Percentiles rank a stretch among this genome's conserved stretches.
These are phyloP conservation scores for Sutorius eximius DNA, from an alignment of 1,284 basidiomycete genomes.

Conservation along the genomic window DNA sequence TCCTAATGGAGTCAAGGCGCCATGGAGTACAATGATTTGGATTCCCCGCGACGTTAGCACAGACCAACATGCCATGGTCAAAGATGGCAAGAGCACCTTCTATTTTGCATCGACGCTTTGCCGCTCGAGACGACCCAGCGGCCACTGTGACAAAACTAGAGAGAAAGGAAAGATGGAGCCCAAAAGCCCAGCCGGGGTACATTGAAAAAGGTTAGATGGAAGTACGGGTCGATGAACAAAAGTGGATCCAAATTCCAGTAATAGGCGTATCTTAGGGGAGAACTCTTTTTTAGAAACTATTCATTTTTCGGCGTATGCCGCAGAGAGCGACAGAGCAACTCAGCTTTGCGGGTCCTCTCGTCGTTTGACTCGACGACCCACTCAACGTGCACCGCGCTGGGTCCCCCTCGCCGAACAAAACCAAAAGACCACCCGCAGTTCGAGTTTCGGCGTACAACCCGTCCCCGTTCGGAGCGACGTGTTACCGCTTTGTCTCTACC, in stretches of 20 bases:
- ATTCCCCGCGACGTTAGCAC: not conserved
- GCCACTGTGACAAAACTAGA: not conserved
- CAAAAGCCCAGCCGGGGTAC: no score
- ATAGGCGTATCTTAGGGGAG: not conserved
- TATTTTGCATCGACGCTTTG: not conserved
- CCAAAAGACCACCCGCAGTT: not conserved
- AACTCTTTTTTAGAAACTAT: not conserved
- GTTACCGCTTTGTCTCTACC: slow-evolving; percentile 7
- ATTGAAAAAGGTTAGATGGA: not conserved
- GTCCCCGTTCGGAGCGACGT: slow-evolving; percentile 1
- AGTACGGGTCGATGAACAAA: not conserved
- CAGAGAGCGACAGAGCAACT: slow-evolving; percentile 19
- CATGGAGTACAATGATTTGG: not conserved
- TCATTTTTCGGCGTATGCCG: slow-evolving; percentile 30
- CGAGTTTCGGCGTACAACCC: slow-evolving; percentile 2
- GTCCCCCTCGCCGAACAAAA: slow-evolving; percentile 1
- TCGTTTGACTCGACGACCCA: slow-evolving; percentile 11
- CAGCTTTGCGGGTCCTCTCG: slow-evolving; percentile 11
- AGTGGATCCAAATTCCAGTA: not conserved
- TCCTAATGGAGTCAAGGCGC: not conserved
- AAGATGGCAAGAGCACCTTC: not conserved
- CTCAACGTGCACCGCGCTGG: slow-evolving; percentile 1
- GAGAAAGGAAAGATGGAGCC: not conserved
- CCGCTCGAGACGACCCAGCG: not conserved
- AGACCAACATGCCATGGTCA: not conserved